Conservation (phyloP, 1,284 basidiomycete genomes). For the Mycena citricolor region DNA sequence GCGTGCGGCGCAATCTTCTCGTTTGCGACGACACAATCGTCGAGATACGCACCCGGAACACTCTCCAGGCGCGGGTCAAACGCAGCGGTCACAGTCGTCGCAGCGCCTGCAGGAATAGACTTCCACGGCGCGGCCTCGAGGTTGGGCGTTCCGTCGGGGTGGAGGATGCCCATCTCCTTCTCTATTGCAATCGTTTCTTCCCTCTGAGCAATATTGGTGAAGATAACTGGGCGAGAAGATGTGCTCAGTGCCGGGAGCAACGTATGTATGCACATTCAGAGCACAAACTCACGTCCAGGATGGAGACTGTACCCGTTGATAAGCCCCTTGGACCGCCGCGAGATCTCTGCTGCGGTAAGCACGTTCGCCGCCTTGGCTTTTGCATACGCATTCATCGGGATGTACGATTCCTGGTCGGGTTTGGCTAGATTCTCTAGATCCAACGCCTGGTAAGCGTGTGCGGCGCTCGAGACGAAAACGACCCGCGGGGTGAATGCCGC, state of each 20-base stretch:
- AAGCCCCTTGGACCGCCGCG: neutral
- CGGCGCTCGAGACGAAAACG: slow-evolving; percentile 4
- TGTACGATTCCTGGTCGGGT: neutral
- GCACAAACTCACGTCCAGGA: slow-evolving; percentile 7
- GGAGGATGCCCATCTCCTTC: neutral
- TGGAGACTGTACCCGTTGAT: slow-evolving; percentile 7
- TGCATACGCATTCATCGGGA: neutral
- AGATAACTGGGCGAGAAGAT: slow-evolving; percentile 1
- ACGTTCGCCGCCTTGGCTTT: slow-evolving; percentile 5
- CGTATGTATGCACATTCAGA: no score
- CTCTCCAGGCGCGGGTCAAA: slow-evolving; percentile 10
- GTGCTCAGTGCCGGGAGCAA: no score
- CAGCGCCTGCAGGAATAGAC: slow-evolving; percentile 5
- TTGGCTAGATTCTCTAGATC: neutral
- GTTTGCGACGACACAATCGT: slow-evolving; percentile 2
- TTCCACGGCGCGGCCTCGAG: slow-evolving; percentile 5
- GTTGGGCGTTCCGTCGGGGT: slow-evolving; percentile 2
- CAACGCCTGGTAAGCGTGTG: neutral
- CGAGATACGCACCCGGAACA: slow-evolving; percentile 4
- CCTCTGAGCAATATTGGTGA: slow-evolving; percentile 3
- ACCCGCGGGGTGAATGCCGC: neutral
- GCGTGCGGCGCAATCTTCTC: slow-evolving; percentile 1
- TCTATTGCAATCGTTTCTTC: slow-evolving; percentile 3
- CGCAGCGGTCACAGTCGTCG: slow-evolving; percentile 5
- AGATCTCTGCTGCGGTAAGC: neutral